Evolutionary conservation across 202 grass and related monocot species (phyloP), one percentile per base, ranked within the genome.

Genomic region (Setaria italica): DNA sequence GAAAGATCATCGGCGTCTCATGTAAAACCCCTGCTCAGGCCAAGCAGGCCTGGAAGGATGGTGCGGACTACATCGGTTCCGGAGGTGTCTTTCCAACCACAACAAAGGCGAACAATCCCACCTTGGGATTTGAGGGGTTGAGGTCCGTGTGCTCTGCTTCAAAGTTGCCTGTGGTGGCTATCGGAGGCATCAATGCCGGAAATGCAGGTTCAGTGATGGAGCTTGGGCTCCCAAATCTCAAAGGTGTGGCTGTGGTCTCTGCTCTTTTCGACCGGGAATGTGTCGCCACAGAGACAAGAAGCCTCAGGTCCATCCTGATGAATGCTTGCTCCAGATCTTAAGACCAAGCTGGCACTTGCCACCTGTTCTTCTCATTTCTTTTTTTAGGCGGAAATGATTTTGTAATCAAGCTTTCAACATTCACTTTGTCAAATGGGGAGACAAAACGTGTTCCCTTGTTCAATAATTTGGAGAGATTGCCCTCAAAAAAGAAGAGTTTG

Each of bases 1-100:
- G 82, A 16, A 95, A 92, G 76, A 99, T 95, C 85, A 92, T 99
- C 1, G 93, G 93, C 10, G 91, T 99, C 74, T 99, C 96, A 0
- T 95, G 96, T 84, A 99, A 99, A 86, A 99, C 93, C 33, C 39
- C 33, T 2, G 91, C 74, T 43, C 91, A 99, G 53, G 93, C 90
- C 1, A 90, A 94, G 67, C 84, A 94, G 39, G 96, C 96, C 4
- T 95, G 88, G 88, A 90, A 83, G 4, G 96, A 99, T 19, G 91
- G 93, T 10, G 91, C 96, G 2, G 86, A 95, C 79, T 99, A 99
- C 76, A 91, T 99, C 1, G 96, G 93, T 19, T 88, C 82, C 19
- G 96, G 96, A 0, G 96, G 93, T 15, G 90, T 99, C 58, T 99
- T 95, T 11, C 88, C 93, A 7, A 99, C 96, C 35, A 72, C 55